phyloP scores from a whole-genome alignment of 1,139 yeast species.

The Saccharomycopsis hybrid region DNA sequence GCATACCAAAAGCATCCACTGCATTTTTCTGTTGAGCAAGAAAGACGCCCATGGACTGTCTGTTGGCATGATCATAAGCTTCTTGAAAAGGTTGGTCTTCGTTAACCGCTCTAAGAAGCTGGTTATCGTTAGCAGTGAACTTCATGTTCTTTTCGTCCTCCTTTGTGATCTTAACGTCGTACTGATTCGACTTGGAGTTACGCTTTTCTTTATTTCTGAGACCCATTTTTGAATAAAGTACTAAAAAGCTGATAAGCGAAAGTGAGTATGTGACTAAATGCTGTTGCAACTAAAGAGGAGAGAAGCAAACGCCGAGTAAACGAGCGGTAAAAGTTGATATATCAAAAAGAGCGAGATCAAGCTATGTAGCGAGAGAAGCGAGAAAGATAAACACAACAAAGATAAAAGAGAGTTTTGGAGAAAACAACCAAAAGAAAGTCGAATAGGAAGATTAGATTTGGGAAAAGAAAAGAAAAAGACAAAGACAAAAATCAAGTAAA shows the following conservation, averaged over 20 bases:
- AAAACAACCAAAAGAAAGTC: too few relatives aligned
- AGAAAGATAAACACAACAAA: not conserved
- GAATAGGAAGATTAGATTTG: too few relatives aligned
- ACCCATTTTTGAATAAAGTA: constrained; percentile 14
- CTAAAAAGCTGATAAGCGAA: not conserved
- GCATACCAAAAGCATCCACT: constrained; percentile 79
- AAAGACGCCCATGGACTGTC: constrained; percentile 19
- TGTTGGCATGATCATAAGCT: constrained; percentile 29
- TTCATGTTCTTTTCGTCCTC: constrained; percentile 48
- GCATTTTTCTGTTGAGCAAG: constrained; percentile 33
- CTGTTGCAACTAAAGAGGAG: not conserved
- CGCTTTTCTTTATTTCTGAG: constrained; percentile 12
- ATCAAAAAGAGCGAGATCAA: not conserved
- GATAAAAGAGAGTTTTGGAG: too few relatives aligned
- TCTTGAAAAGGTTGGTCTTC: constrained; percentile 96
- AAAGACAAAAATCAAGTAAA: too few relatives aligned
- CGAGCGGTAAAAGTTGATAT: not conserved
- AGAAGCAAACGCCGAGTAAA: not conserved
- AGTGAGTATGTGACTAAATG: not conserved
- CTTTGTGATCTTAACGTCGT: constrained; percentile 33
- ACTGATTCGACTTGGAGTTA: constrained; percentile 11
- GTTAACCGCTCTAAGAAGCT: constrained; percentile 81
- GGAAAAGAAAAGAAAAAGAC: too few relatives aligned
- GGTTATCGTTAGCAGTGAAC: constrained; percentile 70
- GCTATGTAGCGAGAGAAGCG: not conserved